Percentiles rank a stretch among this genome's conserved stretches.
phyloP scores from a whole-genome alignment of 768 basidiomycete genomes.

The Trametes cubensis region DNA sequence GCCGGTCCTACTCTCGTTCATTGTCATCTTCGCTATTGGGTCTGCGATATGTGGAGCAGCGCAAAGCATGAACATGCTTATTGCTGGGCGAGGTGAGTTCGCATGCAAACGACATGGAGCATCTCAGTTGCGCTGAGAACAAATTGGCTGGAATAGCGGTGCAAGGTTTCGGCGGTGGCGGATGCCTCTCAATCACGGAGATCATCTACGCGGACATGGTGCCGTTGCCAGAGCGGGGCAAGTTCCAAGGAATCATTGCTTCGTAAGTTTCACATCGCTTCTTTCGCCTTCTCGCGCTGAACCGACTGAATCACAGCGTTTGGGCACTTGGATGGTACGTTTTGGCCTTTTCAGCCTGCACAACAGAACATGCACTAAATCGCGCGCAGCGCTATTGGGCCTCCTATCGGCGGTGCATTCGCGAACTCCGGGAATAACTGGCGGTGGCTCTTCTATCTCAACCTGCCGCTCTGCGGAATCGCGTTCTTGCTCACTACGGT shows the following conservation, averaged over 20 bases:
- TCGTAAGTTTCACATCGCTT: slow-evolving; percentile 1
- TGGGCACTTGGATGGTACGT: slow-evolving; percentile 17
- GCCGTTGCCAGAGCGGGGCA: slow-evolving; percentile 31
- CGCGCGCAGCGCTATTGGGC: slow-evolving; percentile 29
- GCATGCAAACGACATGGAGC: no score
- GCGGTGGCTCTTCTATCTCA: slow-evolving; percentile 33
- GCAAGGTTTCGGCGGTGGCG: slow-evolving; percentile 32
- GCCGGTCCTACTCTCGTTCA: slow-evolving; percentile 34
- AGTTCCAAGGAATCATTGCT: no score
- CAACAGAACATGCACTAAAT: not conserved
- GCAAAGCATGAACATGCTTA: slow-evolving; percentile 43
- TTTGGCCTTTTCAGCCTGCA: no score
- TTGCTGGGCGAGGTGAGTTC: slow-evolving; percentile 37
- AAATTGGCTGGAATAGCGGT: slow-evolving; percentile 15
- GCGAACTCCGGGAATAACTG: slow-evolving; percentile 8
- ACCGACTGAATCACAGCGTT: not conserved
- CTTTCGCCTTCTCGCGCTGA: not conserved
- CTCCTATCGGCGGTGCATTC: slow-evolving; percentile 34
- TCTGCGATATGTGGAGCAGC: slow-evolving; percentile 45
- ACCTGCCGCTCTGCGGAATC: slow-evolving; percentile 31
- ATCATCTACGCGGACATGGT: slow-evolving; percentile 32
- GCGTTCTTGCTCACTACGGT: slow-evolving; percentile 1
- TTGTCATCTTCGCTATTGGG: slow-evolving; percentile 43
- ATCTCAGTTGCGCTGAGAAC: no score
- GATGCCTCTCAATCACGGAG: slow-evolving; percentile 23